Conservation (phyloP, 345 rosid species). For the Syzygium jambos region DNA sequence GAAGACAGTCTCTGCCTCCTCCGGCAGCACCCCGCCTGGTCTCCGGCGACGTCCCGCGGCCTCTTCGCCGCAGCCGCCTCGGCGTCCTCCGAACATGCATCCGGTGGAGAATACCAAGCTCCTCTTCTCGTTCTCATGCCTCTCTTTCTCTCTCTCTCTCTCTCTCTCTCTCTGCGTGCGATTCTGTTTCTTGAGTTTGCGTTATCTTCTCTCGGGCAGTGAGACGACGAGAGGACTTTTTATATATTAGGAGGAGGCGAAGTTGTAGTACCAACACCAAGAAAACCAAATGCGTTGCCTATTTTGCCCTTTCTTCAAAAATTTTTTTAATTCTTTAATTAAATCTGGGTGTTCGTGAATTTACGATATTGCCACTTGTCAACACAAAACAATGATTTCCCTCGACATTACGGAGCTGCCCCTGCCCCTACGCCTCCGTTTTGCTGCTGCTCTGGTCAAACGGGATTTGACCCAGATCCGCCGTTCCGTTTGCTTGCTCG, state of each 20-base stretch:
- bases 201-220: neutral
- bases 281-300: neutral
- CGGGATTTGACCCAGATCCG: neutral
- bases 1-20: conserved; percentile 22
- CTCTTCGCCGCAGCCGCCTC: conserved; percentile 6
- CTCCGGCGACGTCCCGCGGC: conserved; percentile 12
- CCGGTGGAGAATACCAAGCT: conserved; percentile 40
- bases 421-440: neutral
- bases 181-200: neutral
- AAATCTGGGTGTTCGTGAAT: neutral
- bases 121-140: conserved; percentile 38
- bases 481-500: neutral
- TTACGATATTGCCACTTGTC: neutral
- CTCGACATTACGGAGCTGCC: neutral
- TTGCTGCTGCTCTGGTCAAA: neutral
- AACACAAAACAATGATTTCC: neutral
- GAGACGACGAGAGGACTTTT: neutral
- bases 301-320: neutral
- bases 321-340: no score
- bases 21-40: conserved; percentile 10
- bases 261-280: neutral
- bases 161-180: neutral
- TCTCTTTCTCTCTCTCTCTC: neutral
- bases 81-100: neutral
- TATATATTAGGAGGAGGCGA: neutral